phyloP scores from a whole-genome alignment of 257 asterid species.

The Gentiana macrophylla region DNA sequence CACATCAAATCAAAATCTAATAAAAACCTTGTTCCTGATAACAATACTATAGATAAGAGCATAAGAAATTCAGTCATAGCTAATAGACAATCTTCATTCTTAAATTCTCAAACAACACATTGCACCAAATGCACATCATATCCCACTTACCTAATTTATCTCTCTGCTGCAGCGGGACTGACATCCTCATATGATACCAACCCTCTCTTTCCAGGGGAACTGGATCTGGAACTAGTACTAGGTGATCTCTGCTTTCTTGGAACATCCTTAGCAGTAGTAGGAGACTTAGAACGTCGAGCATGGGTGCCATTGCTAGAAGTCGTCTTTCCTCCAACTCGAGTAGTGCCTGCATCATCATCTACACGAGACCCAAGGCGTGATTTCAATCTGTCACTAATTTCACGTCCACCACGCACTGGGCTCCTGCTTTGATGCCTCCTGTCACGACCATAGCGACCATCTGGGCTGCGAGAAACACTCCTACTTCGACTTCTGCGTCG shows the following conservation, averaged over 20 bases:
- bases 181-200: slow-evolving; percentile 72
- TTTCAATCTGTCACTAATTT: slow-evolving; percentile 52
- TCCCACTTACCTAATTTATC: slow-evolving; percentile 15
- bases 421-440: slow-evolving; percentile 45
- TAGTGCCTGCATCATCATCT: slow-evolving; percentile 21
- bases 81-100: too few species aligned
- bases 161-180: slow-evolving; percentile 44
- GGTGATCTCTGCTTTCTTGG: slow-evolving; percentile 34
- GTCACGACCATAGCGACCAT: slow-evolving; percentile 31
- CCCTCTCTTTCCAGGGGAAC: slow-evolving; percentile 58
- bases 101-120: too few species aligned
- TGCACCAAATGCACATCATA: not conserved
- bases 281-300: slow-evolving; percentile 42
- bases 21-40: too few species aligned
- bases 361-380: slow-evolving; percentile 76
- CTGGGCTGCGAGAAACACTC: slow-evolving; percentile 70
- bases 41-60: too few species aligned
- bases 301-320: slow-evolving; percentile 47
- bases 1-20: too few species aligned
- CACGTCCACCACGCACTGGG: slow-evolving; percentile 46
- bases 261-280: slow-evolving; percentile 15
- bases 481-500: slow-evolving; percentile 65
- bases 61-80: too few species aligned
- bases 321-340: slow-evolving; percentile 31
- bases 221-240: slow-evolving; percentile 33